phyloP scores from a whole-genome alignment of 805 yeast species.

The Zygotorulaspora danielsina region DNA sequence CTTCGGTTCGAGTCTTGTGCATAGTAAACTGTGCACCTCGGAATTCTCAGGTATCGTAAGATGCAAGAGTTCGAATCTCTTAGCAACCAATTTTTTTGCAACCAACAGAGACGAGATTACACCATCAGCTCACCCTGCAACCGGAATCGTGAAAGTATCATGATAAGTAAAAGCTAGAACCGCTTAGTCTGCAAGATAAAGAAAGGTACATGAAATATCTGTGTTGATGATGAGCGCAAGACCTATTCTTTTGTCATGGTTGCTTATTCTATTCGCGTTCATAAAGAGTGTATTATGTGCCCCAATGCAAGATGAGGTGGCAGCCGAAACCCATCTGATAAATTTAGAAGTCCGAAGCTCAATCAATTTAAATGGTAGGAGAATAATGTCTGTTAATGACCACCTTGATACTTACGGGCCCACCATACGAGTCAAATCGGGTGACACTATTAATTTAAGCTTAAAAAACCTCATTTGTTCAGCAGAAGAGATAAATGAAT shows the following conservation, averaged over 20 bases:
- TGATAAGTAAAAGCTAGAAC: neutral
- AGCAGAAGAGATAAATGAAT: slow-evolving; percentile 22
- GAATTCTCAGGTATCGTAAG: slow-evolving; percentile 32
- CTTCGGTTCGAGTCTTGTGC: slow-evolving; percentile 19
- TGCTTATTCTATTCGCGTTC: neutral
- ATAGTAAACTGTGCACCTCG: slow-evolving; percentile 14
- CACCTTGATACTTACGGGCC: slow-evolving; percentile 23
- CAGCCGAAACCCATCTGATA: slow-evolving; percentile 7
- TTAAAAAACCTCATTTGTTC: slow-evolving; percentile 25
- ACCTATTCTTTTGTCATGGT: neutral
- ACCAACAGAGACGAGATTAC: neutral
- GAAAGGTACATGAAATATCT: neutral
- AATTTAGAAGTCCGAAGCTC: slow-evolving; percentile 16
- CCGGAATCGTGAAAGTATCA: neutral
- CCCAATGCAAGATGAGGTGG: neutral
- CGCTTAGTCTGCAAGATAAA: neutral
- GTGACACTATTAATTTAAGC: slow-evolving; percentile 22
- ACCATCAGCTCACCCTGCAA: neutral
- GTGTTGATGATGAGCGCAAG: neutral
- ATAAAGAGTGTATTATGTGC: neutral
- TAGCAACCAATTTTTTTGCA: slow-evolving; percentile 26
- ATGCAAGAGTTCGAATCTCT: slow-evolving; percentile 34
- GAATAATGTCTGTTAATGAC: slow-evolving; percentile 26
- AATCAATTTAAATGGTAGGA: slow-evolving; percentile 14
- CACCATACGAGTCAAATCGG: slow-evolving; percentile 19